A percentile compares a stretch with the other conserved stretches of the same genome.
Conservation (phyloP, 1,284 basidiomycete species). For the Ceratobasidium sp. region DNA sequence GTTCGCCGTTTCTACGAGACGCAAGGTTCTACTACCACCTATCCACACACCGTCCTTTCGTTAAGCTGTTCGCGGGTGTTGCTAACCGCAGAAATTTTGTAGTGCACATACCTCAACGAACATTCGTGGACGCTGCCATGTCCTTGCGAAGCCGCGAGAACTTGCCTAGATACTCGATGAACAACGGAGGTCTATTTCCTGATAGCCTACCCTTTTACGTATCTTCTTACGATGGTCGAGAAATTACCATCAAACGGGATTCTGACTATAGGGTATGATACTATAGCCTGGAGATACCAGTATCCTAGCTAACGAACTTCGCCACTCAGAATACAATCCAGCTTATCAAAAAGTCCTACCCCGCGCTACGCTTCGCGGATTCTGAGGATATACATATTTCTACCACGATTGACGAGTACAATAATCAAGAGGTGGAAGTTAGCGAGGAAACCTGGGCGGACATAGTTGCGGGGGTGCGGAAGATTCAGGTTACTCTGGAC, state of each 20-base stretch:
- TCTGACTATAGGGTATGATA: neutral
- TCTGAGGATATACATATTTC: neutral
- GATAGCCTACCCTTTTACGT: neutral
- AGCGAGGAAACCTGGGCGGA: slow-evolving; percentile 9
- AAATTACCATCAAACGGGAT: neutral
- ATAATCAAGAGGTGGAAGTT: neutral
- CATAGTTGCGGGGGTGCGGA: neutral
- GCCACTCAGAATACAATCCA: neutral
- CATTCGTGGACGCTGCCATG: too few relatives aligned
- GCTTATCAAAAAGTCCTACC: neutral
- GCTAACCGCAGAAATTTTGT: too few relatives aligned
- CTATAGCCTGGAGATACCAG: too few relatives aligned
- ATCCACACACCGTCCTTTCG: too few relatives aligned
- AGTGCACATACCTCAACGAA: too few relatives aligned
- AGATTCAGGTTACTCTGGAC: neutral
- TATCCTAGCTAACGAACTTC: too few relatives aligned
- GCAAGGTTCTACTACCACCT: too few relatives aligned
- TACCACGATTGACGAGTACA: neutral
- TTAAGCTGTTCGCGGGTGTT: too few relatives aligned
- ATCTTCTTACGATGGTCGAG: neutral
- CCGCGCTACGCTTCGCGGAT: neutral
- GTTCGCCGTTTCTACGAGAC: too few relatives aligned
- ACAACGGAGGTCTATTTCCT: neutral
- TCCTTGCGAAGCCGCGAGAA: too few relatives aligned
- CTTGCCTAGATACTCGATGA: neutral